Evolutionary conservation across 2,329 filamentous ascomycete genomes (phyloP).

Genomic region (Pseudogymnoascus verrucosus): DNA sequence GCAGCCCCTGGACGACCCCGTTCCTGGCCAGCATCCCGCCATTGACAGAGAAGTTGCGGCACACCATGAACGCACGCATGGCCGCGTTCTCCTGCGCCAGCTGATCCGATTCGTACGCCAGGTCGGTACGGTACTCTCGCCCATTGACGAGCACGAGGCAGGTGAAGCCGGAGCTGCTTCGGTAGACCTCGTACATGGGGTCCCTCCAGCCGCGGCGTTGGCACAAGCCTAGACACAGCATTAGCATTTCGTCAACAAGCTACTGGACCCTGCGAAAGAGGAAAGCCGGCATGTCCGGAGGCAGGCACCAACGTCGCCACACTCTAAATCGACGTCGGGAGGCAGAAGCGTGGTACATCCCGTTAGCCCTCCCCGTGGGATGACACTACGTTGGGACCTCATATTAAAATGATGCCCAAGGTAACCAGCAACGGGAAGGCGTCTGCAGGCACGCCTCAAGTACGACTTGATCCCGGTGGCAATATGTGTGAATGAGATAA

Average conservation of each 20-base stretch:
- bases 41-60: conserved; percentile 94
- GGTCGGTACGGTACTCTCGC: conserved; percentile 89
- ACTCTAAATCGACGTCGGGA: conserved; percentile 9
- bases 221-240: conserved; percentile 65
- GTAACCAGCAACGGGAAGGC: conserved; percentile 8
- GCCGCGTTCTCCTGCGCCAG: conserved; percentile 89
- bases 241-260: conserved; percentile 11
- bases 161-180: conserved; percentile 66
- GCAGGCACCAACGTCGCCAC: conserved; percentile 11
- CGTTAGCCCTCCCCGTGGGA: conserved; percentile 6
- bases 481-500: conserved; percentile 25
- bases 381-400: conserved; percentile 2
- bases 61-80: conserved; percentile 95
- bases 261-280: background rate
- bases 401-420: conserved; percentile 9
- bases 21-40: conserved; percentile 78
- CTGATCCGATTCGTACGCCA: conserved; percentile 70
- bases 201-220: conserved; percentile 89
- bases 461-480: conserved; percentile 5
- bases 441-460: conserved; percentile 1
- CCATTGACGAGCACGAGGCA: conserved; percentile 94
- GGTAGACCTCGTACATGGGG: conserved; percentile 79
- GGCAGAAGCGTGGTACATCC: background rate
- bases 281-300: conserved; percentile 8
- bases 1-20: conserved; percentile 59